Evolutionary conservation across 1,284 basidiomycete species (phyloP), one percentile per base, ranked within the genome.

Genomic region (Trichosporon ovoides): DNA sequence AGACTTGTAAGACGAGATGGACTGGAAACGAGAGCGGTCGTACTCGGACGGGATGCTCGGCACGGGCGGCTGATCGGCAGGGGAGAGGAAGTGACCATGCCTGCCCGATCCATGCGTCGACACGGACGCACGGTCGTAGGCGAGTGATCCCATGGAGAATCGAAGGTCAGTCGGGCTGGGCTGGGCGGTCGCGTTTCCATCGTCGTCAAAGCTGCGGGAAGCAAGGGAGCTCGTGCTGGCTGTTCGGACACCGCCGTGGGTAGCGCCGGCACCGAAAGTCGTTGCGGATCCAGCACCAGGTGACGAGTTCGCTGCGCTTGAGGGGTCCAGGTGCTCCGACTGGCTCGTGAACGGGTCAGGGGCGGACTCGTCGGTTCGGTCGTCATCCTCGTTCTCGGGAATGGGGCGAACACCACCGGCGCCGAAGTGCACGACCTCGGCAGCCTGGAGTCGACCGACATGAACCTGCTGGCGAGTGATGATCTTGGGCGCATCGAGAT

Each of bases 121-220:
- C 2, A 72, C 58, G 34, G 67, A 69, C 38, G 68, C 64, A 13
- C 71, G 56, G 58, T 64, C 65, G 37, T 70, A 70, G 12, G 72
- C 76, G 46, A 77, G 48, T 24, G 68, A 71, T 3, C 74, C 75
- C 73, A 77, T 76, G 1, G 76, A 77, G 68, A 77, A 77, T 12
- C 76, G 64, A 24, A 77, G 62, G 56, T 77, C 76, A n/a, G 61
- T 59, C 10, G 57, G 61, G 53, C 58, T 53, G 16, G 64, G 67
- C 50, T 63, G 58, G 7, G 58, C 46, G 1, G 56, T 24, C n/a
- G 54, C 68, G 38, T 61, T 61, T 10, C 58, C 62, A 18, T 64
- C 65, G 46, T 66, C 61, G 20, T 64, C 67, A 38, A 64, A 65
- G 46, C 62, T 43, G 37, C 56, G 60, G 9, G 65, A 60, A n/a